Evolutionary conservation across 305 asterid genomes (phyloP), one percentile per base, ranked within the genome.

Genomic region (Ruellia speciosa): DNA sequence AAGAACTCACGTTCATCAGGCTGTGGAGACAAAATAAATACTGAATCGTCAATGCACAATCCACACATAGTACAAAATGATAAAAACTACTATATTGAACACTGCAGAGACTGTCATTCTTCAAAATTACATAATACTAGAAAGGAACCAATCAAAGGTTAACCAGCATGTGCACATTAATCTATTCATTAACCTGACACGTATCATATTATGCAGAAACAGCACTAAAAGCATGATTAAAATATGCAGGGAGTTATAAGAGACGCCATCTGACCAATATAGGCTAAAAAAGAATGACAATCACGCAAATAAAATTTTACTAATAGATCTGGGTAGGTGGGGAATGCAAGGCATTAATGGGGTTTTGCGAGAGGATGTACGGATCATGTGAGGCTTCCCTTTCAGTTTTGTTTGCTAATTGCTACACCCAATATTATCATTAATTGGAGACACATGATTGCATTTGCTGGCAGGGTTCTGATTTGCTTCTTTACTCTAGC

Each of bases 371-470:
- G 49, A 37, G 53, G 60, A 64, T 69, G 78, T 67, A 72, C 65
- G 76, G 73, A 67, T 68, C 83, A 70, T 74, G 82, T 77, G 83
- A 72, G 62, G 61, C 37, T 43, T 52, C 39, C 54, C 55, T 64
- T 61, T 24, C 62, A 58, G 39, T 55, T 57, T 53, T 37, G 28
- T 54, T 65, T 54, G 52, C 68, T 70, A 54, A 19, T 41, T 55
- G 41, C 62, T 60, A 61, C 49, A 43, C 57, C 56, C 59, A 53
- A 57, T 64, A 61, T 52, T 72, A 59, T 70, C 75, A 70, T 75
- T 75, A 60, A 81, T 55, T 77, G 75, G 69, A 50, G 70, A 55
- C 81, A 72, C 75, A 64, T 75, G 81, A 61, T 48, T 56, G 61
- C 56, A 24, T 24, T 24, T 24, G 31, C 31, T 24, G 31, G 31